Evolutionary conservation across 768 basidiomycete species (phyloP), one percentile per base, ranked within the genome.

Genomic region (Infundibulicybe gibba): DNA sequence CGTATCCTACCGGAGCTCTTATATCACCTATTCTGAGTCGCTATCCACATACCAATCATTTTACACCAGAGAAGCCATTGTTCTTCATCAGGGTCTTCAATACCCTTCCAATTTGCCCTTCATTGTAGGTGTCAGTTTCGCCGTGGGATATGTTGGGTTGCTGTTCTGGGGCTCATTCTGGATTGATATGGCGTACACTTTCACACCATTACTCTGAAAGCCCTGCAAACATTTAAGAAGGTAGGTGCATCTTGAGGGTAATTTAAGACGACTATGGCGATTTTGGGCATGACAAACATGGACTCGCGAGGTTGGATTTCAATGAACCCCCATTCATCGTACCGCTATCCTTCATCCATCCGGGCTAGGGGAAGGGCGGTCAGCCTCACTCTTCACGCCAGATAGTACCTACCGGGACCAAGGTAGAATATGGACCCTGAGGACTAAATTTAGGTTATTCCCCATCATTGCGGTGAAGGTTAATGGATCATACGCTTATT

Each of bases 321-420:
- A 87, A 62, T 9, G 72, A 74, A 21, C 83, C 85, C 2, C 85
- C 85, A 20, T 78, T 68, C 81, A 86, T 85, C 1, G 76, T 75
- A 5, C 72, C 72, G 48, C 73, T 77, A 42, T 64, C 68, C 63
- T 89, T 88, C 84, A 87, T 86, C 86, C 87, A 89, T 4, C 68
- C 82, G 6, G 87, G 87, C 84, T 86, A 50, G 40, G 51, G 68
- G n/a, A 35, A 25, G 5, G 5, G 31, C 41, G 30, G 16, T 5
- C 35, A 45, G 21, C 31, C 9, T 9, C 19, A 30, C 21, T n/a
- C n/a, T 5, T 6, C 10, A 20, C 10, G 6, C 6, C 33, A 21
- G 17, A 5, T 32, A 8, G 5, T 16, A 64, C 75, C 51, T 58
- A 85, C 85, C 2, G 85, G 83, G 84, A 85, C 87, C 87, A 88